Evolutionary conservation across 2,329 filamentous ascomycete genomes (phyloP).

Genomic region (Stromatinia cepivora): DNA sequence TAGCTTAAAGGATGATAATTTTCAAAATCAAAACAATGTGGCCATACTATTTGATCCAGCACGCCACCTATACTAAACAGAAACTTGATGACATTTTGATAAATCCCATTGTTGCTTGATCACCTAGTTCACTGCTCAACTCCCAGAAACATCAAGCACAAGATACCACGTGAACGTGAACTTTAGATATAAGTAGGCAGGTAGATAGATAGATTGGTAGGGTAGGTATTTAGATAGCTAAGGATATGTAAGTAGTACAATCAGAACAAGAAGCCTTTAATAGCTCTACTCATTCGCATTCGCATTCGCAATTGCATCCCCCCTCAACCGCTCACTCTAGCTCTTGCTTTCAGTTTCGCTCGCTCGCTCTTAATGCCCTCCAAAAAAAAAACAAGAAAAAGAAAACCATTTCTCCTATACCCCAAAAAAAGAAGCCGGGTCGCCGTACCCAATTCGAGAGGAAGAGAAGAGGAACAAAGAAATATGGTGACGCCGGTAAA

Average conservation of each 20-base stretch:
- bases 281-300: neutral
- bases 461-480: neutral
- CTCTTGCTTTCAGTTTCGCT: neutral
- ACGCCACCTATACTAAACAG: neutral
- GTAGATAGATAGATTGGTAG: neutral
- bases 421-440: slow-evolving; percentile 2
- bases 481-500: neutral
- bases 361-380: neutral
- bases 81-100: neutral
- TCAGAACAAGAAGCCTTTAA: slow-evolving; percentile 4
- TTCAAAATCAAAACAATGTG: neutral
- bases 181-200: neutral
- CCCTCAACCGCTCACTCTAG: neutral
- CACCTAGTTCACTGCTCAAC: too few species aligned
- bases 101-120: neutral
- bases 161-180: neutral
- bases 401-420: slow-evolving; percentile 14
- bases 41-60: too few species aligned
- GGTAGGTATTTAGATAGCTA: slow-evolving; percentile 6
- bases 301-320: neutral
- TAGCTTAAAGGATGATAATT: neutral
- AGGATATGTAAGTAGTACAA: slow-evolving; percentile 17
- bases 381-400: neutral
- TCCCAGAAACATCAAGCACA: neutral
- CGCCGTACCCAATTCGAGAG: slow-evolving; percentile 1